Evolutionary conservation across 768 basidiomycete species (phyloP), one percentile per base, ranked within the genome.

Genomic region (Tremella mesenterica): DNA sequence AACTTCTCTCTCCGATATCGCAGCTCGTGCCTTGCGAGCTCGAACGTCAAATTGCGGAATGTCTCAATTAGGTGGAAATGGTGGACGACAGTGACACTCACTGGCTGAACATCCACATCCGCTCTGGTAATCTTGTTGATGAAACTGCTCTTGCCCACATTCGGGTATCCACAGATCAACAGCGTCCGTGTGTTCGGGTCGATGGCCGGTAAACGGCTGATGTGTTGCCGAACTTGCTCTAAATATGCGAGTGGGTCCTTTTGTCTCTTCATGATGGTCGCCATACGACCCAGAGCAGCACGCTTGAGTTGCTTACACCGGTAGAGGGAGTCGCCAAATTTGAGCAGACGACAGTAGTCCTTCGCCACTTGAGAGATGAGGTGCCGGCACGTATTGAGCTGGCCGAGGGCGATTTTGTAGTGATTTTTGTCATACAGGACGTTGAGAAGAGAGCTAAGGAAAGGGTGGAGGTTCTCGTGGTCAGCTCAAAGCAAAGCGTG

Each of bases 361-460:
- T 96, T 97, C 41, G 86, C 88, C 53, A 99, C 86, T 31, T 92
- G 88, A 75, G 95, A 91, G 65, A 97, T 95, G 47, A 99, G 78
- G 81, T 99, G 95, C 33, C 86, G 80, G 1, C 88, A 88, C 1
- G 95, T 99, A 60, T 93, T 85, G 54, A 99, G 82, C 71, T 99
- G 95, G 55, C 95, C 93, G 39, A 99, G 78, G 2, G 95, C 95
- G 48, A 99, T 86, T 76, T 97, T 97, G 82, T 96, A 96, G 72
- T 99, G 93, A 71, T 96, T 96, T 77, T 97, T 97, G 80, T 99
- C 95, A 75, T 99, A 99, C 36, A 99, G 81, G 14, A 99, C 95
- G 75, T 99, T 99, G 81, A 99, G 83, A 16, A 99, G 79, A 1
- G 91, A 92, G 1, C 89, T 81, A 16, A 97, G 78, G 79, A 97